Conservation (phyloP, 257 asterid genomes). For the Solanum appendiculatum region DNA sequence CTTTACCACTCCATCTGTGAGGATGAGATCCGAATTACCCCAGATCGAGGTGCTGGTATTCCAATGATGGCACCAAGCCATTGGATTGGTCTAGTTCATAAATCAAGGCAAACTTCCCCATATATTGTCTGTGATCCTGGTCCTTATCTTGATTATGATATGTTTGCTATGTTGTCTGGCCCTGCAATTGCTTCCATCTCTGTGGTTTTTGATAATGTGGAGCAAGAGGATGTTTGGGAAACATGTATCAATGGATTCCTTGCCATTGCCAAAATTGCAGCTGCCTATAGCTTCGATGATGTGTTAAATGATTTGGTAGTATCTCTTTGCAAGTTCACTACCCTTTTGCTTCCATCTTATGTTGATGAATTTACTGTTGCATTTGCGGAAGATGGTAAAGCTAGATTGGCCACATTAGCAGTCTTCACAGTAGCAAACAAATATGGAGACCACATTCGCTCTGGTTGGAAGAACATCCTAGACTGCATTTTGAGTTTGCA, state of each 20-base stretch:
- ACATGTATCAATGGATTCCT: constrained; percentile 71
- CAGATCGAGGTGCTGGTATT: constrained; percentile 52
- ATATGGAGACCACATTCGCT: constrained; percentile 68
- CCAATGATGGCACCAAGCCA: constrained; percentile 52
- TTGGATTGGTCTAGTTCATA: constrained; percentile 81
- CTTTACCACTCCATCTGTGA: constrained; percentile 75
- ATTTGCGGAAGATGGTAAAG: constrained; percentile 74
- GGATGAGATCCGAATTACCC: constrained; percentile 77
- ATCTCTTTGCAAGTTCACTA: constrained; percentile 79
- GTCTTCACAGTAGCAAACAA: constrained; percentile 72
- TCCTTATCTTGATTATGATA: constrained; percentile 62
- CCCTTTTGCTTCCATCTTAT: constrained; percentile 50
- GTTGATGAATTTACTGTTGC: constrained; percentile 48
- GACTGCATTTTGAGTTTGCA: constrained; percentile 86
- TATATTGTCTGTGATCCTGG: constrained; percentile 52
- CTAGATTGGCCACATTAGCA: constrained; percentile 74
- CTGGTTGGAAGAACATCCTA: constrained; percentile 85
- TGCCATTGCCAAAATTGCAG: constrained; percentile 72
- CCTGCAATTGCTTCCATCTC: constrained; percentile 89
- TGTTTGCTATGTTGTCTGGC: constrained; percentile 78
- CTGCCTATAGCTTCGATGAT: constrained; percentile 44
- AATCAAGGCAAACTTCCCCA: constrained; percentile 57
- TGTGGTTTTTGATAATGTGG: constrained; percentile 81
- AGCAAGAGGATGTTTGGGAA: constrained; percentile 52
- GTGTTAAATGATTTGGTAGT: constrained; percentile 80